Percentiles rank a stretch among this genome's conserved stretches.
phyloP scores from a whole-genome alignment of 768 basidiomycete genomes.

The Agrocybe chaxingu region DNA sequence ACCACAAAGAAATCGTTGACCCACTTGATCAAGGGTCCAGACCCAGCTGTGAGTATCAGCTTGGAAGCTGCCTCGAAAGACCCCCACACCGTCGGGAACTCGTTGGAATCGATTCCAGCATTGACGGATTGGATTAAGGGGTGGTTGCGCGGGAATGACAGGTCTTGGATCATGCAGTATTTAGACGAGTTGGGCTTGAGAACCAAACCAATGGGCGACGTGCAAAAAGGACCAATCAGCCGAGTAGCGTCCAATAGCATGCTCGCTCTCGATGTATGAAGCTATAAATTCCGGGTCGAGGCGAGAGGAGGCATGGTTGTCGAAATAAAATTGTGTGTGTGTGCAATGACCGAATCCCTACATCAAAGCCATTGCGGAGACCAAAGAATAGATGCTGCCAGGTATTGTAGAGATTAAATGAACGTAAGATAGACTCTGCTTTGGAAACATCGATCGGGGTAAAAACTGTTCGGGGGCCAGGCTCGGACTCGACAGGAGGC shows the following conservation, averaged over 20 bases:
- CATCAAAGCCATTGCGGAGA: constrained; percentile 31
- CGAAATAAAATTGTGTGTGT: constrained; percentile 22
- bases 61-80: constrained; percentile 25
- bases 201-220: constrained; percentile 36
- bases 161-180: constrained; percentile 23
- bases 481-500: too few species aligned
- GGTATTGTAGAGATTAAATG: constrained; percentile 9
- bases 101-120: constrained; percentile 22
- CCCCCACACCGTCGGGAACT: constrained; percentile 41
- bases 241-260: constrained; percentile 28
- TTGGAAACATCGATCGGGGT: too few species aligned
- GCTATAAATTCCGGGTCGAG: constrained; percentile 27
- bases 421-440: too few species aligned
- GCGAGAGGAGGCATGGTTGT: constrained; percentile 29
- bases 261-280: constrained; percentile 28
- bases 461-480: too few species aligned
- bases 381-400: constrained; percentile 28
- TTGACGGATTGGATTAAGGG: constrained; percentile 25
- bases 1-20: constrained; percentile 29
- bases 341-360: constrained; percentile 22
- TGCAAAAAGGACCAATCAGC: constrained; percentile 37
- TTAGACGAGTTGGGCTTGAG: constrained; percentile 27
- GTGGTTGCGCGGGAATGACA: constrained; percentile 26
- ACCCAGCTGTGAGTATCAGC: constrained; percentile 20
- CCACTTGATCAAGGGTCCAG: constrained; percentile 11